Evolutionary conservation across 257 asterid species (phyloP), one percentile per base, ranked within the genome.

Genomic region (Nicotiana obtusifolia): DNA sequence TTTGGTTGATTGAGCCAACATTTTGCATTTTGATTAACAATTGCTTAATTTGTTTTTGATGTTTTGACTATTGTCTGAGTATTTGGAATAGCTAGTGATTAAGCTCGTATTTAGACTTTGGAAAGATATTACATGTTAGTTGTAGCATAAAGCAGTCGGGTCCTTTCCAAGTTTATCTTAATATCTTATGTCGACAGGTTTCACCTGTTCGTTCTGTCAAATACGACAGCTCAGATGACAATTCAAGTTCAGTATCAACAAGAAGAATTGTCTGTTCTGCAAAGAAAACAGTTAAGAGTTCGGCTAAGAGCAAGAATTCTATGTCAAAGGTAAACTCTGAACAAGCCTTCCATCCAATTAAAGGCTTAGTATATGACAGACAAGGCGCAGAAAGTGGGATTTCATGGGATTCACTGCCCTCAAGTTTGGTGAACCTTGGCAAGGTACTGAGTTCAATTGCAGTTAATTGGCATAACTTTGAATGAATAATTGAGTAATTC

Each of bases 221-320:
- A 81, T 85, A 86, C 4, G 92, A 88, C 7, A 89, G 92, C 84
- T 92, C 94, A 8, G 96, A 93, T 78, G 95, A 91, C n/a, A 86
- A 84, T 78, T 85, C 85, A 56, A 86, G 85, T 84, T 80, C 83
- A 9, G 59, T 61, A 41, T 61, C 89, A 20, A 77, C 85, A 60
- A 86, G 87, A 77, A 87, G 87, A 77, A 67, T 49, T 54, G 31
- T 16, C 16, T 64, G 78, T 56, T 80, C 87, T 15, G 60, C 83
- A 6, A 89, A 83, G 84, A 90, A 83, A 83, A 37, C 19, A 71
- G 80, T 62, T 10, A 88, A 82, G 80, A 71, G 73, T 79, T 30
- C 89, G 54, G 80, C 78, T 65, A 85, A 85, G 86, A 80, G 76
- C 84, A 91, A 84, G 82, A 83, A 2, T 57, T 54, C 79, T 10